A percentile compares a stretch with the other conserved stretches of the same genome.
Evolutionary conservation across 495 filamentous ascomycete species (phyloP).

Genomic region (Daldinia bambusicola): DNA sequence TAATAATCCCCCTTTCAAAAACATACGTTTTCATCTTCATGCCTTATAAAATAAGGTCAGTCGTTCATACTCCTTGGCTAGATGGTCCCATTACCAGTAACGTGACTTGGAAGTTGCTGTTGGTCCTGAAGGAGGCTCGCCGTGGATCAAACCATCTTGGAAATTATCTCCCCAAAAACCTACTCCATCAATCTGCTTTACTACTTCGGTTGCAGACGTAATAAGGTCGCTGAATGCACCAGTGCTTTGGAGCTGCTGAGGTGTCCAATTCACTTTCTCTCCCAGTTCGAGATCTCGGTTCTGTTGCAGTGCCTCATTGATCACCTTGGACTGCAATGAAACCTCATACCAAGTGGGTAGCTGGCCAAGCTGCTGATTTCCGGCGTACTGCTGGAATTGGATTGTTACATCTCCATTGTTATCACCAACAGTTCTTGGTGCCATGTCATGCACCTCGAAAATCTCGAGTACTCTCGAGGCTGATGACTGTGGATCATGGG

Average conservation of each 20-base stretch:
- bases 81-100: not conserved
- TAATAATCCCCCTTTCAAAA: not conserved
- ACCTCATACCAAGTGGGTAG: constrained; percentile 57
- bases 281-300: constrained; percentile 54
- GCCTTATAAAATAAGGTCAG: not conserved
- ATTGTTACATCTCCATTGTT: not conserved
- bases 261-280: constrained; percentile 53
- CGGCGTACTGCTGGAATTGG: not conserved
- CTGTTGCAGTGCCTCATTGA: constrained; percentile 48
- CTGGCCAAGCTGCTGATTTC: constrained; percentile 16
- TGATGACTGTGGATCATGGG: not conserved
- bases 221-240: constrained; percentile 41
- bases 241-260: constrained; percentile 34
- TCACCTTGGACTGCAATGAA: constrained; percentile 46
- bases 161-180: constrained; percentile 48
- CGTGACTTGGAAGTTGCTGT: not conserved
- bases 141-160: constrained; percentile 21
- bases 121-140: not conserved
- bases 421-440: constrained; percentile 3
- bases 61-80: not conserved
- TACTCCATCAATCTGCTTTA: constrained; percentile 51
- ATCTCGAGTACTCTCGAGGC: constrained; percentile 50
- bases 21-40: not conserved
- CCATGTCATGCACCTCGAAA: constrained; percentile 54
- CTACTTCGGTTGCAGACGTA: constrained; percentile 46